phyloP scores from a whole-genome alignment of 257 asterid genomes.

The Solanum clarkiae region DNA sequence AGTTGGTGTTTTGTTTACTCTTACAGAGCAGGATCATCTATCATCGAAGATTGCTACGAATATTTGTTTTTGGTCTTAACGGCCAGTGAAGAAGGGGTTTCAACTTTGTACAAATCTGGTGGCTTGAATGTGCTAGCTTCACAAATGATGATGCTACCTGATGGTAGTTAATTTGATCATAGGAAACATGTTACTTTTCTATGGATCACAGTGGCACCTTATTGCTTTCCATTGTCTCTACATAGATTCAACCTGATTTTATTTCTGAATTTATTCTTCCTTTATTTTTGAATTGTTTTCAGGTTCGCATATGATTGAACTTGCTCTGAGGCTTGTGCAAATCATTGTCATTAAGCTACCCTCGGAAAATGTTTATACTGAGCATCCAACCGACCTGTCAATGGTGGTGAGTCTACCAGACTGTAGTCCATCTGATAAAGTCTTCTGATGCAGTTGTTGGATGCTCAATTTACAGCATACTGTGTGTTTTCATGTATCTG shows the following conservation, averaged over 20 bases:
- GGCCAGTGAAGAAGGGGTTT: constrained; percentile 46
- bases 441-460: constrained; percentile 5
- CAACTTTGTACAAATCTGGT: constrained; percentile 43
- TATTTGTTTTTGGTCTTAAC: constrained; percentile 49
- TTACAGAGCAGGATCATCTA: constrained; percentile 41
- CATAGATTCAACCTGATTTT: background rate
- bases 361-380: constrained; percentile 30
- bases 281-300: background rate
- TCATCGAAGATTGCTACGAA: constrained; percentile 65
- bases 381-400: constrained; percentile 52
- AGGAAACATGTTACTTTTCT: background rate
- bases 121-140: constrained; percentile 51
- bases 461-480: background rate
- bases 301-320: constrained; percentile 61
- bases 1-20: constrained; percentile 1
- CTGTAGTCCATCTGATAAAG: background rate
- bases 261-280: background rate
- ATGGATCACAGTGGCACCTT: background rate
- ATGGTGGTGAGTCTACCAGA: constrained; percentile 38
- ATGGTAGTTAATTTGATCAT: constrained; percentile 31
- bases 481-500: background rate
- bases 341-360: constrained; percentile 57
- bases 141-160: constrained; percentile 45
- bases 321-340: constrained; percentile 58
- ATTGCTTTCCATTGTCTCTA: background rate